phyloP scores from a whole-genome alignment of 1,284 basidiomycete species.

The Rhodotorula sp. region DNA sequence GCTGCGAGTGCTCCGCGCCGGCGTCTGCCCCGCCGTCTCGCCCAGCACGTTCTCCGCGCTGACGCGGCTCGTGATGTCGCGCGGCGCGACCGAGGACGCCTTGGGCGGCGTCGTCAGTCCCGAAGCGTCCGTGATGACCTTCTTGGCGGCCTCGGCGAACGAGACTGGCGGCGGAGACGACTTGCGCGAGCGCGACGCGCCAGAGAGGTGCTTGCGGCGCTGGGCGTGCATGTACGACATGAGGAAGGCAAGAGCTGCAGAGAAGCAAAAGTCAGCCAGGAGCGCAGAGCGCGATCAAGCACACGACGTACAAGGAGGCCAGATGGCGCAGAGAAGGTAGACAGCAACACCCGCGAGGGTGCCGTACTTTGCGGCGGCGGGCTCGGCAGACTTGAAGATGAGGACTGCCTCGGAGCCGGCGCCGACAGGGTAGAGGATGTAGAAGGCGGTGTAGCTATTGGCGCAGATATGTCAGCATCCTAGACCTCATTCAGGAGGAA shows the following conservation, averaged over 20 bases:
- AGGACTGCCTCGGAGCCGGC: conserved; percentile 87
- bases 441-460: conserved; percentile 83
- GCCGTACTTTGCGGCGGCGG: conserved; percentile 35
- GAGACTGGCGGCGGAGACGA: not conserved
- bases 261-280: not conserved
- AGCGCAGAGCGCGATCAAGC: too few relatives aligned
- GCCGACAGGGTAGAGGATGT: conserved; percentile 86
- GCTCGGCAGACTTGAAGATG: conserved; percentile 56
- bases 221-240: conserved; percentile 47
- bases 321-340: conserved; percentile 29
- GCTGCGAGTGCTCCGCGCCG: conserved; percentile 33
- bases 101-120: not conserved
- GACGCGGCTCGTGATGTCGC: conserved; percentile 13
- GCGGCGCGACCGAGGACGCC: not conserved
- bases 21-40: conserved; percentile 6
- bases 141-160: not conserved
- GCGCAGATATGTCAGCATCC: not conserved
- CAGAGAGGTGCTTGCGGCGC: conserved; percentile 37
- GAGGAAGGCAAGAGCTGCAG: conserved; percentile 40
- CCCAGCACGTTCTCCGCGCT: conserved; percentile 4
- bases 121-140: not conserved
- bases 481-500: conserved; percentile 20
- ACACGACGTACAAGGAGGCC: conserved; percentile 40
- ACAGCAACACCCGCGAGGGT: conserved; percentile 30
- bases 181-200: not conserved